Conservation (phyloP, 441 rosid genomes). For the Geranium incanum region DNA sequence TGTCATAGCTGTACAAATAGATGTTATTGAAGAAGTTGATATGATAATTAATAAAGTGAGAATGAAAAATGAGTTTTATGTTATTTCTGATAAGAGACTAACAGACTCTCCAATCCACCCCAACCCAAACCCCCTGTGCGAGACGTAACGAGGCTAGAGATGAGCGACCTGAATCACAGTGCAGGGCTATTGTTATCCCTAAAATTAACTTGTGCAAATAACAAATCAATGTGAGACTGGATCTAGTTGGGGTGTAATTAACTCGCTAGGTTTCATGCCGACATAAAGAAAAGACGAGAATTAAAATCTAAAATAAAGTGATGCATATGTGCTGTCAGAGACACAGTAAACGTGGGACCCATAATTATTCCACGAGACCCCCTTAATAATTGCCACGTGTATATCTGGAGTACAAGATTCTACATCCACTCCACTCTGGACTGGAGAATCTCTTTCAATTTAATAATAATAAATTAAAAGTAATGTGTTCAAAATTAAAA, state of each 20-base stretch:
- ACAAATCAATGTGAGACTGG: not conserved
- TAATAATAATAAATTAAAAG: not conserved
- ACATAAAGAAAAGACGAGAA: not conserved
- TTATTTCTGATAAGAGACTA: too few species aligned
- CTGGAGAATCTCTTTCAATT: not conserved
- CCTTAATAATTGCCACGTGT: not conserved
- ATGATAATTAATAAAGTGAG: too few species aligned
- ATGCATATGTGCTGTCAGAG: not conserved
- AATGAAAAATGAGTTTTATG: too few species aligned
- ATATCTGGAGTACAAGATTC: conserved; percentile 6
- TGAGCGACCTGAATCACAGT: too few species aligned
- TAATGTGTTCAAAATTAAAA: not conserved
- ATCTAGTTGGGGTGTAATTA: not conserved
- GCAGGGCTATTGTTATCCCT: too few species aligned
- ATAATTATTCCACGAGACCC: conserved; percentile 3
- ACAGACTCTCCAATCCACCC: too few species aligned
- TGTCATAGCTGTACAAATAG: too few species aligned
- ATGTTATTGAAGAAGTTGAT: too few species aligned
- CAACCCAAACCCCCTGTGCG: too few species aligned
- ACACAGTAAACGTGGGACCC: not conserved
- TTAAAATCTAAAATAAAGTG: not conserved
- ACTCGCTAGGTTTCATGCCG: not conserved
- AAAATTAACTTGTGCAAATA: too few species aligned
- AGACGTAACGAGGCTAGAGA: too few species aligned
- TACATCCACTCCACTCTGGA: not conserved